These are phyloP conservation scores for Torrubiellomyces zombiae DNA, from an alignment of 2,329 filamentous ascomycete genomes.

Conservation along the genomic window DNA sequence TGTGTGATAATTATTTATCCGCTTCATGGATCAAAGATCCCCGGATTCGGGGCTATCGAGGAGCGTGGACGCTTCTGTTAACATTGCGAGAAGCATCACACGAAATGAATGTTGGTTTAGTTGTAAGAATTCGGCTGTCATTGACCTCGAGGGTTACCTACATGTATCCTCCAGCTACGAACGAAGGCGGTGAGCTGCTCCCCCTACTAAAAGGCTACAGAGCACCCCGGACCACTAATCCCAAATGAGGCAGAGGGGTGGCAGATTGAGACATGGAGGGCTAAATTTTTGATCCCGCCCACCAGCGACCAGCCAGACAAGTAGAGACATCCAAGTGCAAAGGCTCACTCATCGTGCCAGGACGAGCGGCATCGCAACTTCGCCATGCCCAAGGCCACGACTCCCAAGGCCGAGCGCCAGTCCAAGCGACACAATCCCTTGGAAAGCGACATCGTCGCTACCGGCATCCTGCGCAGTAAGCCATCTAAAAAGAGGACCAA, in stretches of 20 bases:
- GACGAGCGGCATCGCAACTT: too few relatives aligned
- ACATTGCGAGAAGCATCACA: too few relatives aligned
- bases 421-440: constrained; percentile 75
- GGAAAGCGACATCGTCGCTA: constrained; percentile 66
- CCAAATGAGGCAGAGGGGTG: constrained; percentile 16
- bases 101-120: too few relatives aligned
- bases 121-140: too few relatives aligned
- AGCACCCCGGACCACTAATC: too few relatives aligned
- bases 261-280: constrained; percentile 24
- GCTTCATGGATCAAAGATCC: too few relatives aligned
- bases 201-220: too few relatives aligned
- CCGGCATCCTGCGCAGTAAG: constrained; percentile 56
- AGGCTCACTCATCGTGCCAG: neutral
- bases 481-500: constrained; percentile 54
- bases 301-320: constrained; percentile 5
- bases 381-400: constrained; percentile 65
- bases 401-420: constrained; percentile 37
- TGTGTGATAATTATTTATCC: too few relatives aligned
- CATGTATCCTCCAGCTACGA: too few relatives aligned
- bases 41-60: neutral
- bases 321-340: neutral
- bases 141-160: too few relatives aligned
- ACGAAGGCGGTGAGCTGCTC: constrained; percentile 20
- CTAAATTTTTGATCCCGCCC: constrained; percentile 17
- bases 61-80: too few relatives aligned